A percentile compares a stretch with the other conserved stretches of the same genome.
These are phyloP conservation scores for Aspergillus sclerotioniger DNA, from an alignment of 495 filamentous ascomycete species.

Conservation along the genomic window DNA sequence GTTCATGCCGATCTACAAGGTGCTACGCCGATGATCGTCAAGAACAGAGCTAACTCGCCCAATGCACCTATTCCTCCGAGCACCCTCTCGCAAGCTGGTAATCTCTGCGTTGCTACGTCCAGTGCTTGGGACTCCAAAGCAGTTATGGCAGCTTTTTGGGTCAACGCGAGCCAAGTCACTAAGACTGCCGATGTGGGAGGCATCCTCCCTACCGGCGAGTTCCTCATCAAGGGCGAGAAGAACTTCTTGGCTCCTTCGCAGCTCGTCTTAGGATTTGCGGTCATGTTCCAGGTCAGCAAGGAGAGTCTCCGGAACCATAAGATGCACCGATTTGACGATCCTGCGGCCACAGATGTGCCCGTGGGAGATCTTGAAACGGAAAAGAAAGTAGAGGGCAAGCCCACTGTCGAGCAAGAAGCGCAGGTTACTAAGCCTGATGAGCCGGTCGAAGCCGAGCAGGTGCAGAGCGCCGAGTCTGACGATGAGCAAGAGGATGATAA, in stretches of 20 bases:
- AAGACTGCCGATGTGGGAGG: constrained; percentile 80
- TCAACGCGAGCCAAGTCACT: constrained; percentile 78
- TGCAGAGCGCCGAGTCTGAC: constrained; percentile 23
- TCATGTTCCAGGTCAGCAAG: constrained; percentile 86
- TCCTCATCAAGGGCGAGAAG: constrained; percentile 79
- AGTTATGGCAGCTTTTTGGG: constrained; percentile 94
- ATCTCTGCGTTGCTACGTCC: constrained; percentile 76
- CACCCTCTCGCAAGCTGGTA: constrained; percentile 87
- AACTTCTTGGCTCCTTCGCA: constrained; percentile 89
- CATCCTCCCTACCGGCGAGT: constrained; percentile 70
- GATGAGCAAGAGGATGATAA: constrained; percentile 32
- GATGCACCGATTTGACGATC: constrained; percentile 50
- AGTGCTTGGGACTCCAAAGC: constrained; percentile 95
- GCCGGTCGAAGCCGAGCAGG: constrained; percentile 14
- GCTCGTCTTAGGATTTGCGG: constrained; percentile 78
- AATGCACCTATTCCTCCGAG: constrained; percentile 87
- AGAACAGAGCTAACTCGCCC: constrained; percentile 71
- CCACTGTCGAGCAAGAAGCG: background rate
- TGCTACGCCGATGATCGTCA: constrained; percentile 77
- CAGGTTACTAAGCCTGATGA: constrained; percentile 10
- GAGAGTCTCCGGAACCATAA: constrained; percentile 79
- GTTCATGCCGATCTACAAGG: constrained; percentile 88
- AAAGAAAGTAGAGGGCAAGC: background rate
- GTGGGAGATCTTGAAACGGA: background rate
- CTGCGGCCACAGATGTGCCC: constrained; percentile 9